Evolutionary conservation across 1,284 basidiomycete genomes (phyloP), one percentile per base, ranked within the genome.

Genomic region (Pyrrhoderma lamaoense): DNA sequence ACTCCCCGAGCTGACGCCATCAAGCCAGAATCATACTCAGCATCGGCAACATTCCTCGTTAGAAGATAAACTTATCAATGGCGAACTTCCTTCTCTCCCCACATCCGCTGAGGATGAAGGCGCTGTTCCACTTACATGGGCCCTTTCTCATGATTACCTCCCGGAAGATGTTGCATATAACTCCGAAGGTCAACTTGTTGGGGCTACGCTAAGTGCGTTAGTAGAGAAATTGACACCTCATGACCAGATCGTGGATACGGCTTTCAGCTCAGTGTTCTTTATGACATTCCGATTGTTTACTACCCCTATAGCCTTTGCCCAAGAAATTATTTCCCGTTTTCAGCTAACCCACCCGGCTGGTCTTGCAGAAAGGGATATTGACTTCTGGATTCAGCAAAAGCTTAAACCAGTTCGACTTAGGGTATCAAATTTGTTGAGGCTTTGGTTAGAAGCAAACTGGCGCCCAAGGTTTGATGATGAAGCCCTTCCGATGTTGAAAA

Each of bases 171-270:
- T 96, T 46, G 80, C 88, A 1, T 93, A 90, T 72, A 96, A 95
- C 65, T 76, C 77, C 42, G 93, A 98, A 14, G 93, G 93, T 1
- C 79, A 83, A 55, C 79, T 99, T 18, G 87, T 94, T 7, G 94
- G 94, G 22, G 96, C 93, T 1, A 93, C 93, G 1, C 71, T 99
- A 51, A 75, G 78, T 13, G 93, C 87, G 1, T 73, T 99, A 39
- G 85, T 98, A 8, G 93, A 95, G 68, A 92, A 90, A 70, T 88
- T 99, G 84, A 95, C 94, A n/a, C 90, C 93, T 2, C 90, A 95
- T 62, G 91, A 93, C 61, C 84, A 84, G 45, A 79, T 90, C 45
- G 88, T 90, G 27, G 93, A 98, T 60, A 74, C 85, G 14, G 80
- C 81, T 0, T 93, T 97, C 63, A 77, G 85, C 21, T 80, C 84